A percentile compares a stretch with the other conserved stretches of the same genome.
These are phyloP conservation scores for Ophiosphaerella korrae DNA, from an alignment of 2,329 filamentous ascomycete genomes.

Conservation along the genomic window DNA sequence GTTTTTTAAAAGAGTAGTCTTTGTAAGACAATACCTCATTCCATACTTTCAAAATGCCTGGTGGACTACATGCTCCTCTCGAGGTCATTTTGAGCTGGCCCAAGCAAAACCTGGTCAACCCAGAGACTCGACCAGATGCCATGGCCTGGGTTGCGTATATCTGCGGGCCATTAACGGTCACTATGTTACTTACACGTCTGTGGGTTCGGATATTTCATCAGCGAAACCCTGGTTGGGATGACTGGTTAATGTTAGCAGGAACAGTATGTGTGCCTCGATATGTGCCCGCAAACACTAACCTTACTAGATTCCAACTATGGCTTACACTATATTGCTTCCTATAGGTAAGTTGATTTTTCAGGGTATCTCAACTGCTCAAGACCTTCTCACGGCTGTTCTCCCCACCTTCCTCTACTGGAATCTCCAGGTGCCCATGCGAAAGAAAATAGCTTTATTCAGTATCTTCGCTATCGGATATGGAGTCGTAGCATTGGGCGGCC, in stretches of 20 bases:
- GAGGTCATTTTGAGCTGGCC: slow-evolving; percentile 33
- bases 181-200: slow-evolving; percentile 30
- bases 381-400: slow-evolving; percentile 37
- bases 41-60: slow-evolving; percentile 29
- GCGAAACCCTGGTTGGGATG: slow-evolving; percentile 31
- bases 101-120: slow-evolving; percentile 28
- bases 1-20: not conserved
- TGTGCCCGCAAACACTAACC: slow-evolving; percentile 9
- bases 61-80: slow-evolving; percentile 35
- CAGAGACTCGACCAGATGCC: slow-evolving; percentile 24
- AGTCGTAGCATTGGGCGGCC: slow-evolving; percentile 26
- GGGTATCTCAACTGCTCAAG: slow-evolving; percentile 31
- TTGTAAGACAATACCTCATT: not conserved
- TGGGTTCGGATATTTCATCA: slow-evolving; percentile 38
- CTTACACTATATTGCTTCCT: slow-evolving; percentile 26
- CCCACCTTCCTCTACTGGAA: slow-evolving; percentile 42
- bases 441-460: slow-evolving; percentile 37
- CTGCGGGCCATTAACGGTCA: slow-evolving; percentile 27
- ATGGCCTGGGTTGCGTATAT: slow-evolving; percentile 24
- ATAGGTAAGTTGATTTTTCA: slow-evolving; percentile 16
- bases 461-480: slow-evolving; percentile 42
- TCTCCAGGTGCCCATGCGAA: slow-evolving; percentile 31
- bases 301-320: slow-evolving; percentile 21
- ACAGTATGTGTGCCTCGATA: slow-evolving; percentile 18
- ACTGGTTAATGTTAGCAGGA: slow-evolving; percentile 36